These are phyloP conservation scores for Syzygium aqueum DNA, from an alignment of 345 rosid genomes.

Conservation along the genomic window DNA sequence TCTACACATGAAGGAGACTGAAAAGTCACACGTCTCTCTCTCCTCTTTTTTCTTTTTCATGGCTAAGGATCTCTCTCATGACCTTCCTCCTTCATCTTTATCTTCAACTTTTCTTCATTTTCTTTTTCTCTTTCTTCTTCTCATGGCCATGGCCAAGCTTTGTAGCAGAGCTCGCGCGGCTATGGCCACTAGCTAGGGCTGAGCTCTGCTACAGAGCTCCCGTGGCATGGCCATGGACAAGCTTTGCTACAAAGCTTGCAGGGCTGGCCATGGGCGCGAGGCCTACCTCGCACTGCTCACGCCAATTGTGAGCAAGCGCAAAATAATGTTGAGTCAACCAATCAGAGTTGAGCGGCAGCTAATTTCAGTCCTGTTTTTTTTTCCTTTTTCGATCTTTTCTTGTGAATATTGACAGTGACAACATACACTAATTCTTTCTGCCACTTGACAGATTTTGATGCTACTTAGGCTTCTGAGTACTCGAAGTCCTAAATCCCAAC, in stretches of 20 bases:
- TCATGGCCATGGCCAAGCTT: not conserved
- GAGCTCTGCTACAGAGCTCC: not conserved
- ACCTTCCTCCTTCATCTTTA: not conserved
- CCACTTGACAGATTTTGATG: slow-evolving; percentile 2
- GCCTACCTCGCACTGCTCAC: not conserved
- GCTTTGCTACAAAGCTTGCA: not conserved
- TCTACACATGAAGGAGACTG: not conserved
- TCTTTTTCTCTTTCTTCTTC: not conserved
- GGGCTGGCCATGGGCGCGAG: not conserved
- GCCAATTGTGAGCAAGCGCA: not conserved
- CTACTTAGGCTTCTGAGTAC: not conserved
- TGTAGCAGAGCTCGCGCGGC: not conserved
- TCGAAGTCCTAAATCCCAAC: not conserved
- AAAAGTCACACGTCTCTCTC: not conserved
- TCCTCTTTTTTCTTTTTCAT: not conserved
- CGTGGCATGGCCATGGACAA: not conserved
- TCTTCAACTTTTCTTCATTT: not conserved
- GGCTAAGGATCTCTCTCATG: not conserved
- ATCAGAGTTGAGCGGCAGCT: not conserved
- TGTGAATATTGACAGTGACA: not conserved
- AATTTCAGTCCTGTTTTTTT: not conserved
- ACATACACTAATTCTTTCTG: not conserved
- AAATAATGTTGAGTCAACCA: not conserved
- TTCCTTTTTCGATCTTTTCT: not conserved
- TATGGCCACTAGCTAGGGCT: not conserved